Base-by-base conservation (phyloP, 306 rosid genomes). In the Cicer cuneatum region DNA sequence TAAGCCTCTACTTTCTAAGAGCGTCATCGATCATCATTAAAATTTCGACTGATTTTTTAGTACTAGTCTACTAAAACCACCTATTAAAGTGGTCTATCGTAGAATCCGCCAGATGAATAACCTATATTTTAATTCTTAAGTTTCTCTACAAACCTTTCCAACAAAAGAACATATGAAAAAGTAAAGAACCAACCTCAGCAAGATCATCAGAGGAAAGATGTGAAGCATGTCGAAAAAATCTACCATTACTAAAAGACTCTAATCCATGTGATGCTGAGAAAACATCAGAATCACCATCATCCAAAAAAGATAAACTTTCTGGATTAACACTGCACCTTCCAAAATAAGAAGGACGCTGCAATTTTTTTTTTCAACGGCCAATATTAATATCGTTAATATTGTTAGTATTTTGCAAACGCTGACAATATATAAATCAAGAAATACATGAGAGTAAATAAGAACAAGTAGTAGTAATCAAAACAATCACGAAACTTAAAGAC, bases 141-240 rank as follows among this genome's bases (percentile, higher is more conserved):
- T 70, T 35, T 41, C 10, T 69, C 14, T 48, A 71, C 6, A 15
- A 67, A 68, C 24, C 45, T 8, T 39, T 13, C 66, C 33, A 8
- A 51, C 13, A 64, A 29, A 57, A 18, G 9, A 48, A 54, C 21
- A 72, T n/a, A n/a, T 69, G 53, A 75, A 42, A 60, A 71, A 8
- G 42, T 14, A 45, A 66, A 13, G 41, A 51, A 48, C 84, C 47
- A 71, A 94, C 97, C 99, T 92, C 90, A 69, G 96, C 85, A 37
- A 87, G 82, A 75, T 85, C 90, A 70, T 90, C 91, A 11, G 97
- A 74, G 13, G 94, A 88, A 64, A 90, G 84, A 71, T 80, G 90
- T 46, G 88, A 89, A 81, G 81, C 75, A 67, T 86, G 89, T 14
- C 87, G 87, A 84, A 79, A 83, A 78, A 81, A 85, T 71, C 93